A percentile compares a stretch with the other conserved stretches of the same genome.
phyloP scores from a whole-genome alignment of 208 protist genomes.

The Jaenimonas drosophilae region DNA sequence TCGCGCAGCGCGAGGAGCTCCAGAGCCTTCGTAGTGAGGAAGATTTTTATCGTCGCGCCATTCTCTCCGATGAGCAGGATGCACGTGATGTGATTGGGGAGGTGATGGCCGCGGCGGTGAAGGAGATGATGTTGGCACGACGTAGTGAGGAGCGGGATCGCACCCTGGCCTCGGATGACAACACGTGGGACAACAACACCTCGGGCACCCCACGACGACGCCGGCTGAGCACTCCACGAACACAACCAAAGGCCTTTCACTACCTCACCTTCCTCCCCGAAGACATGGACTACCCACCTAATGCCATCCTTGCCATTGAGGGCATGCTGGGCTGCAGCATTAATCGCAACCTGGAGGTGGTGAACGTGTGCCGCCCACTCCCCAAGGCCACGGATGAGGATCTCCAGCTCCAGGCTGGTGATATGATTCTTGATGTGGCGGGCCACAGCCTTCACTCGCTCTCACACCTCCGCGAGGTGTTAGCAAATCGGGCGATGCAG shows the following conservation, averaged over 20 bases:
- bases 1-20: constrained; percentile 37
- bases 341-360: constrained; percentile 84
- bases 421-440: constrained; percentile 82
- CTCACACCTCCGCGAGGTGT: constrained; percentile 78
- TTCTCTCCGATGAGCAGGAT: constrained; percentile 62
- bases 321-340: constrained; percentile 75
- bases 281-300: constrained; percentile 80
- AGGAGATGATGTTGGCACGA: constrained; percentile 19
- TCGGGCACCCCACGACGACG: constrained; percentile 26
- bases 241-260: constrained; percentile 71
- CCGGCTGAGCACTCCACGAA: constrained; percentile 26
- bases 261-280: constrained; percentile 81
- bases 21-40: constrained; percentile 34
- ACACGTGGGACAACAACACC: constrained; percentile 17
- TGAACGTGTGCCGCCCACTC: constrained; percentile 55
- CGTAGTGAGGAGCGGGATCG: background rate
- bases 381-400: constrained; percentile 54
- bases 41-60: constrained; percentile 54
- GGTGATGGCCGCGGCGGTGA: constrained; percentile 35
- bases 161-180: constrained; percentile 6
- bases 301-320: constrained; percentile 61
- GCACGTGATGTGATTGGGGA: constrained; percentile 53
- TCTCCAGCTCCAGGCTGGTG: constrained; percentile 75
- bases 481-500: constrained; percentile 65
- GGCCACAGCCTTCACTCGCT: constrained; percentile 77